Conservation (phyloP, 257 asterid genomes). For the Buddleja alternifolia region DNA sequence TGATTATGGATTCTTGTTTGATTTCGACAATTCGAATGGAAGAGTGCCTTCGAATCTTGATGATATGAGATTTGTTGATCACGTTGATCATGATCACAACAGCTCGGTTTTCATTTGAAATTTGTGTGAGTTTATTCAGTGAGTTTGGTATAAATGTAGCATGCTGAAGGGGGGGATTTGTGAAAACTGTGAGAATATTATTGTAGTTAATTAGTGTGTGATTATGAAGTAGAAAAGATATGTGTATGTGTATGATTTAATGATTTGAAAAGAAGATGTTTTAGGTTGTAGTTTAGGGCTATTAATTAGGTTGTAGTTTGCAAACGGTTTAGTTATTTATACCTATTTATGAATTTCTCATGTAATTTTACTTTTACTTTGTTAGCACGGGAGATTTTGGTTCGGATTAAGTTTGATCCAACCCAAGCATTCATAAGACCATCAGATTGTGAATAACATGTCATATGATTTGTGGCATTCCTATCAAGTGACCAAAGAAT, state of each 20-base stretch:
- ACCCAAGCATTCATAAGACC: too few species aligned
- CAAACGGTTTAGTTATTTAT: neutral
- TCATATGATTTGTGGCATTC: too few species aligned
- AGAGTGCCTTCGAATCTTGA: conserved; percentile 15
- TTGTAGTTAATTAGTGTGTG: conserved; percentile 29
- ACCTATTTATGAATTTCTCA: neutral
- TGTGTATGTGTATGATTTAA: conserved; percentile 24
- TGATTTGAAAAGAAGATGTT: conserved; percentile 18
- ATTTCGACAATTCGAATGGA: conserved; percentile 34
- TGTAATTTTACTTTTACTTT: neutral
- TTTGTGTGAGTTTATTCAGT: neutral
- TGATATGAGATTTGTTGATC: conserved; percentile 45
- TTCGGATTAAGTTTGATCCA: too few species aligned
- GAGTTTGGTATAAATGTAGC: neutral
- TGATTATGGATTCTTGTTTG: conserved; percentile 47
- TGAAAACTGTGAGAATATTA: conserved; percentile 19
- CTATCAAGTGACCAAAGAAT: too few species aligned
- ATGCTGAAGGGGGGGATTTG: conserved; percentile 3
- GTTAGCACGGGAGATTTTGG: too few species aligned
- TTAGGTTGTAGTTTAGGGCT: conserved; percentile 25
- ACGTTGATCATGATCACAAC: conserved; percentile 37
- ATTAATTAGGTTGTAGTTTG: neutral
- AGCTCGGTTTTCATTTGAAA: conserved; percentile 45
- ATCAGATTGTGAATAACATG: too few species aligned
- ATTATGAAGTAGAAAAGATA: neutral